Base-by-base conservation (phyloP, 441 rosid species). In the Gossypium trilobum region DNA sequence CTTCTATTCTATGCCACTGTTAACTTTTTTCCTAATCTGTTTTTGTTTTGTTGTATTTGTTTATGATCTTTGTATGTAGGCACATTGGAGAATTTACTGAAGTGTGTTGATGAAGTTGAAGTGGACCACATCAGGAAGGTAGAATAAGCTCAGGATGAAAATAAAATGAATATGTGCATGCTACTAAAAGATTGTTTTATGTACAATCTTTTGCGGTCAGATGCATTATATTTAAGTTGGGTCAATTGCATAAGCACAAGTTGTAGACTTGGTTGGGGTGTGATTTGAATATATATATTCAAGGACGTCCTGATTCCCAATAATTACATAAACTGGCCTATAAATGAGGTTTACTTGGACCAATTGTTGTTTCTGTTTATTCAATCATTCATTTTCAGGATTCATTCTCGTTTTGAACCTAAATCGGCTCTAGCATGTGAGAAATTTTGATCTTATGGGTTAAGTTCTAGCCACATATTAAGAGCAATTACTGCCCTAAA, bases 1-100 rank as follows among this genome's bases (percentile, higher is more conserved):
- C 7, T 33, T 39, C 29, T 29, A 63, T 68, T 51, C 11, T 16
- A 52, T 17, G 1, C 65, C 39, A 13, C 19, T 22, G 48, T 56
- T 55, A 39, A 52, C 51, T 51, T 33, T 36, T 33, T 51, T 73
- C 61, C 71, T 64, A 17, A 1, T 55, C 13, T 11, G 3, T 68
- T 7, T 62, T 8, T 61, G 39, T 60, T 23, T 70, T 68, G 20
- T 60, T 36, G 19, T 71, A 22, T 48, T 71, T 68, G 77, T 65
- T 64, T 77, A 68, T 71, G 69, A 8, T 42, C 52, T 70, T 46
- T 59, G 58, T 74, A 66, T 9, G 19, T 80, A 89, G 95, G 91
- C 33, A 75, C 91, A 1, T 73, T 87, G 77, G 95, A 89, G 78
- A 89, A 87, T 76, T 74, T 89, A 81, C 80, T 87, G 79, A 79